Conservation (phyloP, 208 protist species). For the Crithidia mellificae region DNA sequence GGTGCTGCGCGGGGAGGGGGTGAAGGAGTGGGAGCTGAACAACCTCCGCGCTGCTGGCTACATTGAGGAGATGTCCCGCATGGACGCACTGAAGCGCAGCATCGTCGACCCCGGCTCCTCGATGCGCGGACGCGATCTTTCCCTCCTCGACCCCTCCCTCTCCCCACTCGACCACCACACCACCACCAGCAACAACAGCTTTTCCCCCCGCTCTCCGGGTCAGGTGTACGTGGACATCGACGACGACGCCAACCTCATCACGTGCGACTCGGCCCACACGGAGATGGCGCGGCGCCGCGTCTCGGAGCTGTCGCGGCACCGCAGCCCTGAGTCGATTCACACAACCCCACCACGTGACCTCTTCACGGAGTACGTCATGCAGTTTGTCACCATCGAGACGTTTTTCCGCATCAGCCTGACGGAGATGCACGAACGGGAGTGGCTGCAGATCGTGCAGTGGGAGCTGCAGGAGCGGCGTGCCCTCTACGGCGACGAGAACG, state of each 20-base stretch:
- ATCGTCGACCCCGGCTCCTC: conserved; percentile 17
- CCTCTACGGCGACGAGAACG: conserved; percentile 13
- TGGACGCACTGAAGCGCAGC: conserved; percentile 33
- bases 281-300: conserved; percentile 4
- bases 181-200: conserved; percentile 1
- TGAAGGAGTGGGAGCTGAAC: conserved; percentile 84
- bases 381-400: conserved; percentile 54
- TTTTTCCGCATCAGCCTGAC: conserved; percentile 60
- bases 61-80: conserved; percentile 33
- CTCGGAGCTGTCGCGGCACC: not conserved
- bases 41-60: too few relatives aligned
- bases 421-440: conserved; percentile 62
- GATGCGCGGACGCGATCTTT: not conserved
- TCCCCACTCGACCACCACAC: not conserved
- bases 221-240: conserved; percentile 17
- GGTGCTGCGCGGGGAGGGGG: conserved; percentile 46
- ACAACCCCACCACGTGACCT: conserved; percentile 24
- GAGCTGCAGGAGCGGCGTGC: conserved; percentile 40
- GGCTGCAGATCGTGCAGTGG: conserved; percentile 55
- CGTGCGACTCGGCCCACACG: conserved; percentile 33
- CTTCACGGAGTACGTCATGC: conserved; percentile 48
- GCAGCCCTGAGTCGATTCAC: not conserved
- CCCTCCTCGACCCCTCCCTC: not conserved
- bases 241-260: conserved; percentile 34
- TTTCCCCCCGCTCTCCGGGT: conserved; percentile 3